These are phyloP conservation scores for Dioszegia hungarica DNA, from an alignment of 768 basidiomycete genomes.

Conservation along the genomic window DNA sequence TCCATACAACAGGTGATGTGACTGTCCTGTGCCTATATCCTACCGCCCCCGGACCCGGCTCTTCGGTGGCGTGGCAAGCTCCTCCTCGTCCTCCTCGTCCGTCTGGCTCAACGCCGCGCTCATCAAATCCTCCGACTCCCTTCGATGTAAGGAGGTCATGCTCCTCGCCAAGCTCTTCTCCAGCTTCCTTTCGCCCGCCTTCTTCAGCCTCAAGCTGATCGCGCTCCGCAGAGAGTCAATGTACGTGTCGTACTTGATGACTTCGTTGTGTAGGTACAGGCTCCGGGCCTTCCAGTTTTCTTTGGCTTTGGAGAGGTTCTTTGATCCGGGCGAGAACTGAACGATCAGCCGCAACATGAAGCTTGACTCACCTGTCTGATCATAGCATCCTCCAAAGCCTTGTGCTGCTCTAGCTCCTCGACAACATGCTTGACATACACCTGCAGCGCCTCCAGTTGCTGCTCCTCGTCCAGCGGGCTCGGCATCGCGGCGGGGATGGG, in stretches of 20 bases:
- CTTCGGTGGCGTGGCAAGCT: background rate
- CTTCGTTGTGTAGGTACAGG: conserved; percentile 80
- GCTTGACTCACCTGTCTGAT: conserved; percentile 59
- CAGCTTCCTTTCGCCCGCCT: conserved; percentile 79
- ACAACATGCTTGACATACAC: conserved; percentile 73
- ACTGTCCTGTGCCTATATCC: too few relatives aligned
- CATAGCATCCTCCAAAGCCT: conserved; percentile 79
- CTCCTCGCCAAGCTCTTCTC: conserved; percentile 51
- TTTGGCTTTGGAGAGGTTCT: conserved; percentile 69
- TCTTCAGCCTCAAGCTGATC: conserved; percentile 78
- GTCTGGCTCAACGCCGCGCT: too few relatives aligned
- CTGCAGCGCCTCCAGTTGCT: conserved; percentile 80
- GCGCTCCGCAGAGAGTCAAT: conserved; percentile 80
- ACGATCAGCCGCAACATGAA: conserved; percentile 1
- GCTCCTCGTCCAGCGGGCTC: conserved; percentile 85
- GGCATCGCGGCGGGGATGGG: conserved; percentile 77
- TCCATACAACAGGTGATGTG: too few relatives aligned
- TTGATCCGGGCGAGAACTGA: conserved; percentile 73
- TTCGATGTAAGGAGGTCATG: conserved; percentile 17
- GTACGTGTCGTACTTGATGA: conserved; percentile 93
- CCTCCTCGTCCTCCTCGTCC: background rate
- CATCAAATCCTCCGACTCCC: conserved; percentile 12
- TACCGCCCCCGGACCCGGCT: background rate
- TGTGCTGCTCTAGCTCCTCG: conserved; percentile 74
- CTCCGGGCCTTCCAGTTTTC: conserved; percentile 92